Base-by-base conservation (phyloP, 2,329 filamentous ascomycete genomes). In the Ambrosiella xylebori region DNA sequence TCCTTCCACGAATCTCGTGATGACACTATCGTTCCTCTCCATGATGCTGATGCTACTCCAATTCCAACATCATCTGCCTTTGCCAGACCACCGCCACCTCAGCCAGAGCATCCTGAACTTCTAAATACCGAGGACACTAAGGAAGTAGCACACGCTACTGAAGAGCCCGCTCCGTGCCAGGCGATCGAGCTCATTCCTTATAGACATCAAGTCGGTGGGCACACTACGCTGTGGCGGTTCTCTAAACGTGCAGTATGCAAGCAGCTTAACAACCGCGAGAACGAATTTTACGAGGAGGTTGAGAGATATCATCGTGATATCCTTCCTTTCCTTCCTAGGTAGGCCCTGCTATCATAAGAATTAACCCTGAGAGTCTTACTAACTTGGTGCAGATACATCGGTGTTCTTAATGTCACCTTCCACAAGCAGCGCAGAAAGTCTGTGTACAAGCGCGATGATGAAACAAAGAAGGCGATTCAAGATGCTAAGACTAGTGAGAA, bases 221-320 rank as follows among this genome's bases (percentile, higher is more conserved):
- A 98, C 69, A 96, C 89, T 6, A 96, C 91, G 0, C 79, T 98
- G 40, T 98, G 95, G 79, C 85, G 91, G 47, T 97, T 98, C 68
- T 97, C 93, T 15, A 84, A 88, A 63, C 81, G 90, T 65, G 93
- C 93, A 58, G 90, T 98, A 9, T 98, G 93, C 76, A 98, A 98
- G 71, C 89, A 96, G 71, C 79, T 98, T 66, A 98, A 95, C 70
- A 98, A 95, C 68, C 81, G 91, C 66, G 93, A 98, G 68, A 98
- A 98, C 70, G 88, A 95, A 71, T 98, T 98, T 68, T 98, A 98
- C 70, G 93, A 98, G 71, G 93, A 85, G 57, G 88, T 97, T 65
- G 93, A 98, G 73, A 82, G 81, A 65, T 82, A 88, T 64, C 91
- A 98, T 70, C 87, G 89, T 63, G 86, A 95, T 67, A 77, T 98